Conservation (phyloP, 176 grass and related monocot species). For the Ananas comosus region DNA sequence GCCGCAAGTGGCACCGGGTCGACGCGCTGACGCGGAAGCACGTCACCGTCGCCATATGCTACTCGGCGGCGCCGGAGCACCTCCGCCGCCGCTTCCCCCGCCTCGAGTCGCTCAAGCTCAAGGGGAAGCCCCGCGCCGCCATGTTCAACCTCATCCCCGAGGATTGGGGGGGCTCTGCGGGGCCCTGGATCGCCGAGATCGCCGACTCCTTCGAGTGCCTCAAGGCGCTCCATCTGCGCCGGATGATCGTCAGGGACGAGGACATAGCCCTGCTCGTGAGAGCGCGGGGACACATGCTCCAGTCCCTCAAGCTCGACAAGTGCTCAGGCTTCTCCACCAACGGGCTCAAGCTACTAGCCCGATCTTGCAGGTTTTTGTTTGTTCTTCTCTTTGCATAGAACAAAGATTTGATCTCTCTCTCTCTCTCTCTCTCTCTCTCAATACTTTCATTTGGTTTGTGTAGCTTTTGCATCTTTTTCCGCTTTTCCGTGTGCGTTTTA, state of each 20-base stretch:
- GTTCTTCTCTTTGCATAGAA: too few species aligned
- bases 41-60: slow-evolving; percentile 65
- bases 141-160: slow-evolving; percentile 78
- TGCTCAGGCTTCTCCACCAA: slow-evolving; percentile 83
- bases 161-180: slow-evolving; percentile 56
- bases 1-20: slow-evolving; percentile 59
- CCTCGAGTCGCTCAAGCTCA: slow-evolving; percentile 62
- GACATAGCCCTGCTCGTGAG: slow-evolving; percentile 40
- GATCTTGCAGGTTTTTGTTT: slow-evolving; percentile 55
- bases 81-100: slow-evolving; percentile 42
- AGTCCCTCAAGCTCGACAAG: slow-evolving; percentile 73
- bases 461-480: too few species aligned
- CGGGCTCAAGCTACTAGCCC: slow-evolving; percentile 49
- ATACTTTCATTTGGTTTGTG: too few species aligned
- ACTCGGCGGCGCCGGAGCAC: slow-evolving; percentile 37
- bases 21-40: slow-evolving; percentile 66
- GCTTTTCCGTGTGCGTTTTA: too few species aligned
- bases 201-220: slow-evolving; percentile 59
- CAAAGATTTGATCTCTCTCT: too few species aligned
- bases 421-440: too few species aligned
- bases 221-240: slow-evolving; percentile 68
- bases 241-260: slow-evolving; percentile 60
- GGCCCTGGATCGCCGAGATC: slow-evolving; percentile 53
- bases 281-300: slow-evolving; percentile 53
- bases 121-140: slow-evolving; percentile 57